Percentiles rank a stretch among this genome's conserved stretches.
These are phyloP conservation scores for Mimosa pudica DNA, from an alignment of 306 rosid genomes.

Conservation along the genomic window DNA sequence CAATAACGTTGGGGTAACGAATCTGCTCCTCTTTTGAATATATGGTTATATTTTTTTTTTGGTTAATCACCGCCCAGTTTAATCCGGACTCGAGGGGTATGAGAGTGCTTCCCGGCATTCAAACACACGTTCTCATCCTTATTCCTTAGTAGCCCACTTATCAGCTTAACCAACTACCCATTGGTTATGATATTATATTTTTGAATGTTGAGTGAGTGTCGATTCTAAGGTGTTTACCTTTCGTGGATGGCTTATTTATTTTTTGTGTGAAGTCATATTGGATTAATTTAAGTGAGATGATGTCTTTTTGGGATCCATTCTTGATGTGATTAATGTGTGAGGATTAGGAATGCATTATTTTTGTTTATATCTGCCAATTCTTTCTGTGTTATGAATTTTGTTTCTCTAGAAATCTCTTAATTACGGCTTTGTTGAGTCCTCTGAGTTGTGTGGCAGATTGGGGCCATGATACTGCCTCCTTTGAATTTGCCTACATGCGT, in stretches of 20 bases:
- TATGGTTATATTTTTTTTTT: too few relatives aligned
- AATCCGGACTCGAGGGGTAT: too few relatives aligned
- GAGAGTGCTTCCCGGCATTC: too few relatives aligned
- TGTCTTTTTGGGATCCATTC: neutral
- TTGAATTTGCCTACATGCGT: conserved; percentile 3
- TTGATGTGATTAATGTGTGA: neutral
- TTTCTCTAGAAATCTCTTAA: neutral
- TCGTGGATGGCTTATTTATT: neutral
- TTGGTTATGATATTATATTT: too few relatives aligned
- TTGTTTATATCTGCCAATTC: neutral
- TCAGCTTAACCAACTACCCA: too few relatives aligned
- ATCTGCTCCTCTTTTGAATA: conserved; percentile 4
- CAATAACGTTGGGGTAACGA: conserved; percentile 89
- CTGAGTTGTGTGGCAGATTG: neutral
- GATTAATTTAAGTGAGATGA: neutral
- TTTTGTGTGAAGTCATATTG: neutral
- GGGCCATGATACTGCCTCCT: neutral
- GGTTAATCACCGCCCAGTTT: too few relatives aligned
- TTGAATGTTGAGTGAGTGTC: neutral
- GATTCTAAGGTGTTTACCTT: neutral
- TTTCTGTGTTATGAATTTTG: conserved; percentile 2
- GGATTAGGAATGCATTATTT: neutral
- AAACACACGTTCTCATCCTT: too few relatives aligned
- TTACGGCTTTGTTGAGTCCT: neutral
- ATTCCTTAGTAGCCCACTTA: too few relatives aligned